phyloP scores from a whole-genome alignment of 1,139 yeast species.

The Candida dubliniensis region DNA sequence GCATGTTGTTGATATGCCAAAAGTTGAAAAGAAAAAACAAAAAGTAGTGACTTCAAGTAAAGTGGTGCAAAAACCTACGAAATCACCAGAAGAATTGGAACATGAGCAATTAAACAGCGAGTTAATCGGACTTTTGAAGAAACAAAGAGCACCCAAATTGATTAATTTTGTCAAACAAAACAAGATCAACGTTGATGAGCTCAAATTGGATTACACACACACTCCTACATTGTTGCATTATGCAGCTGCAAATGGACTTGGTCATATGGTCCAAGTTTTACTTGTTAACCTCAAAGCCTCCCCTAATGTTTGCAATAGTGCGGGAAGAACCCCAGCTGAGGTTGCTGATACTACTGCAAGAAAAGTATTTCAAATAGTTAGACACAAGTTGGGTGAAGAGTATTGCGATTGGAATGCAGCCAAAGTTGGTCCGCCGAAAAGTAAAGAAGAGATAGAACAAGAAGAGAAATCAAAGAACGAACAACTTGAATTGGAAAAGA shows the following conservation, averaged over 20 bases:
- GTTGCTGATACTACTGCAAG: conserved; percentile 45
- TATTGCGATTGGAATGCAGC: conserved; percentile 70
- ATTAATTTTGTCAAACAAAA: conserved; percentile 62
- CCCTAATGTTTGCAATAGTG: conserved; percentile 55
- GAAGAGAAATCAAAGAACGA: conserved; percentile 38
- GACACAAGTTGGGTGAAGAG: conserved; percentile 67
- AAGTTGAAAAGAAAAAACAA: conserved; percentile 32
- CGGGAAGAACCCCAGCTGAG: conserved; percentile 62
- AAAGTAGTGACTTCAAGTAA: conserved; percentile 23
- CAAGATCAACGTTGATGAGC: conserved; percentile 46
- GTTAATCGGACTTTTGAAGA: conserved; percentile 58
- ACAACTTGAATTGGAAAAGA: conserved; percentile 36
- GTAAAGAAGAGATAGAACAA: conserved; percentile 60
- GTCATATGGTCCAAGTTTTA: conserved; percentile 67
- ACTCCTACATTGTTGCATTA: conserved; percentile 80
- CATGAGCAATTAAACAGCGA: conserved; percentile 58
- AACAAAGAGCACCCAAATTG: conserved; percentile 77
- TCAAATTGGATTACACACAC: conserved; percentile 54
- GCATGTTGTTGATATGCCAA: conserved; percentile 56
- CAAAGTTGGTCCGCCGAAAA: conserved; percentile 63
- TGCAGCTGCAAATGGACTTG: conserved; percentile 68
- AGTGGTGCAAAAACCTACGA: conserved; percentile 24
- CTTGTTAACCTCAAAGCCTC: conserved; percentile 68
- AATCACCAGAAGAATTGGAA: conserved; percentile 21
- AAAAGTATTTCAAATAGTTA: conserved; percentile 65